Percentiles rank a stretch among this genome's conserved stretches.
phyloP scores from a whole-genome alignment of 108 stramenopile genomes.

The Pseudonitzschia multistriata region DNA sequence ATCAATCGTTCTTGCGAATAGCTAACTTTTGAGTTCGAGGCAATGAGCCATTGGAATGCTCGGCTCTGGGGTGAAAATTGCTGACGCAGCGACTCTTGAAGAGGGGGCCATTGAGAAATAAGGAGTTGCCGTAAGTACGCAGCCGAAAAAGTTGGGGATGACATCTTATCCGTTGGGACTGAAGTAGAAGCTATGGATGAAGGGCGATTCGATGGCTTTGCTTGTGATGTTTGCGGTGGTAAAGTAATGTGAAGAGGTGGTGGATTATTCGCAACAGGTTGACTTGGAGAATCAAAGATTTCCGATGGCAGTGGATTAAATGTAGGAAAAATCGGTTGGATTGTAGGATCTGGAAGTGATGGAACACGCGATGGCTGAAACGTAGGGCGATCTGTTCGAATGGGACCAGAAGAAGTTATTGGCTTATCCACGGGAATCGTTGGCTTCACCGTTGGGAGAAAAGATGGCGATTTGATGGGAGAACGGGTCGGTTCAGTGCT shows the following conservation, averaged over 20 bases:
- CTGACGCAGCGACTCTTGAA: slow-evolving; percentile 12
- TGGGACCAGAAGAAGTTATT: not conserved
- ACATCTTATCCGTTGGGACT: slow-evolving; percentile 2
- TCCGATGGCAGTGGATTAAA: slow-evolving; percentile 4
- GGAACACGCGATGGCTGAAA: not conserved
- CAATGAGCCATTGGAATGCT: slow-evolving; percentile 29
- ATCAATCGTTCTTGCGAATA: slow-evolving; percentile 19
- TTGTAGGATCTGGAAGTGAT: slow-evolving; percentile 1
- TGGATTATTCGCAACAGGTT: not conserved
- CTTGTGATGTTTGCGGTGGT: not conserved
- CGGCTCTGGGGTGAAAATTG: slow-evolving; percentile 20
- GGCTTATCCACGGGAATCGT: not conserved
- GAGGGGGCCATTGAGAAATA: slow-evolving; percentile 29
- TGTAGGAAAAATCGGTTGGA: not conserved
- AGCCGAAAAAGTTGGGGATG: slow-evolving; percentile 1
- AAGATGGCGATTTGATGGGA: not conserved
- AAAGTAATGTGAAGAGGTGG: not conserved
- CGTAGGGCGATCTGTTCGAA: not conserved
- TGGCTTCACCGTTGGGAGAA: not conserved
- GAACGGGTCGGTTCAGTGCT: not conserved
- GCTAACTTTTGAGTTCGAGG: slow-evolving; percentile 14
- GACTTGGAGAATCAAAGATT: not conserved
- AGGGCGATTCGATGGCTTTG: slow-evolving; percentile 2
- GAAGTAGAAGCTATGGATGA: slow-evolving; percentile 19
- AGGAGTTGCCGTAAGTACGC: slow-evolving; percentile 19